Conservation (phyloP, 805 yeast species). For the Jamesozyma lodderae region DNA sequence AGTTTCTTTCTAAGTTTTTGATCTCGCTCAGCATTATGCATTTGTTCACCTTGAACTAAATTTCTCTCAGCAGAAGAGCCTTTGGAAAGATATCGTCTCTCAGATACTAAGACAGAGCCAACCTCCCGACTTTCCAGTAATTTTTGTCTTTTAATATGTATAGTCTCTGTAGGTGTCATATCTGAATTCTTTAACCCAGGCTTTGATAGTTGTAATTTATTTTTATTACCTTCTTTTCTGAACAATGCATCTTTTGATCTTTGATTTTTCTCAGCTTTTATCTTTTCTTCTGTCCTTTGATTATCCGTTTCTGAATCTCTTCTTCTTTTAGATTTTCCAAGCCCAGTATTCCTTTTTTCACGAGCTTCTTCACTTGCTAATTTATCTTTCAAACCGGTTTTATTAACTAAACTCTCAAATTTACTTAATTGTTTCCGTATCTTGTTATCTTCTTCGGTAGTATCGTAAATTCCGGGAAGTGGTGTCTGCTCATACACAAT, state of each 20-base stretch:
- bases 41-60: not conserved
- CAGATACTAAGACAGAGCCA: slow-evolving; percentile 5
- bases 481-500: slow-evolving; percentile 72
- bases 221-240: not conserved
- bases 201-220: slow-evolving; percentile 27
- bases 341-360: slow-evolving; percentile 29
- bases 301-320: slow-evolving; percentile 17
- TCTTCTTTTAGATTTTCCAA: slow-evolving; percentile 17
- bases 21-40: not conserved
- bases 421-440: slow-evolving; percentile 33
- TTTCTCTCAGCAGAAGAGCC: no score
- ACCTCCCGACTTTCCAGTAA: slow-evolving; percentile 8
- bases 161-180: slow-evolving; percentile 12
- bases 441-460: slow-evolving; percentile 43
- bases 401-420: slow-evolving; percentile 39
- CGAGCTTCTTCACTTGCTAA: slow-evolving; percentile 19
- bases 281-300: slow-evolving; percentile 10
- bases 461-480: slow-evolving; percentile 58
- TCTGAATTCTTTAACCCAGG: slow-evolving; percentile 24
- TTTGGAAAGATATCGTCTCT: no score
- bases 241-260: slow-evolving; percentile 12
- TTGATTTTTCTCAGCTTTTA: slow-evolving; percentile 8
- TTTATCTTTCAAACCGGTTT: slow-evolving; percentile 37
- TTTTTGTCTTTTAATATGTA: slow-evolving; percentile 25
- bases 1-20: slow-evolving; percentile 9